Base-by-base conservation (phyloP, 23 red algal genomes). In the Cyanidiococcus yangmingshanensis region DNA sequence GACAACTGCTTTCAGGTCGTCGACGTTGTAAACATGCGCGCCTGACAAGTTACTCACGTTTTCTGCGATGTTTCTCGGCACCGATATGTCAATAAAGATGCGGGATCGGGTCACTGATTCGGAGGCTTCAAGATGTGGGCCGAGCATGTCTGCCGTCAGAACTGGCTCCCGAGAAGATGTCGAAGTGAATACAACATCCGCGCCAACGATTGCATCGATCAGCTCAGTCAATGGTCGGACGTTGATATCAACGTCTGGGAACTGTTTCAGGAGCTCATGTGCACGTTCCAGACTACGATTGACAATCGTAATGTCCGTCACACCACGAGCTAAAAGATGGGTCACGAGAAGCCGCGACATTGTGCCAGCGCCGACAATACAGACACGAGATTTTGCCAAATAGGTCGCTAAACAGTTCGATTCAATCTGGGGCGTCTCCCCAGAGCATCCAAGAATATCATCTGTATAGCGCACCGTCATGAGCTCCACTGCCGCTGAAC, bases 1-100 rank as follows among this genome's bases (percentile, higher is more conserved):
- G 37, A 97, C 93, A 31, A 97, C 93, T 21, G 93, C 93, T 77
- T 97, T 97, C 37, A 97, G 80, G 58, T 97, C 93, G 59, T 97
- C 93, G 0, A 97, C 93, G 85, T 97, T 97, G 88, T 97, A 97
- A 0, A 84, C 76, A 29, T 67, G 77, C 0, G 85, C 83, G 38
- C 71, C 77, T 16, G 74, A 41, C 34, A 97, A 38, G 21, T 82
- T 84, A 39, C 24, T 45, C 2, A 90, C 93, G 50, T 97, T 87
- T 26, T 38, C 67, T 2, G 84, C 86, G 17, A 97, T 83, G 76
- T 97, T 97, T 25, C 87, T 74, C 75, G 93, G 93, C 16, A 97
- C 93, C 21, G 93, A 90, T 40, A 97, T 97, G 68, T 97, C 93
- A 79, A 97, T 85, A 1, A 97, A 29, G 76, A 97, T 83, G 7